Conservation (phyloP, 176 grass and related monocot genomes). For the Bonia amplexicaulis region DNA sequence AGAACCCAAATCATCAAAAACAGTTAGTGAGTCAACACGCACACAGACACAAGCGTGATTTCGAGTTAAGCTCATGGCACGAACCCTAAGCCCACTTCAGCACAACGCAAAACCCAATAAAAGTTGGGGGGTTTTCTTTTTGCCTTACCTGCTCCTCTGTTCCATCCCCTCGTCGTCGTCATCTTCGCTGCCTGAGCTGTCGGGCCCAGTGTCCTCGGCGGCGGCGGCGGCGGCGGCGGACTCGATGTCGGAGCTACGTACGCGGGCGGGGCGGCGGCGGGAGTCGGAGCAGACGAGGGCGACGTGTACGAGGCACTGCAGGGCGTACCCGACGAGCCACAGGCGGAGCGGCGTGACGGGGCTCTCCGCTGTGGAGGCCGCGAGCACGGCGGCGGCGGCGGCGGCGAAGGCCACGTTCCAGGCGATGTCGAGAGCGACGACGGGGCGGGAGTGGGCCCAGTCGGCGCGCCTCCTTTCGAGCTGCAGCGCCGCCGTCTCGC, state of each 20-base stretch:
- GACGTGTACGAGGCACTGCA: conserved; percentile 86
- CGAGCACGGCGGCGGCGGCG: conserved; percentile 53
- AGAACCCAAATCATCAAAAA: conserved; percentile 4
- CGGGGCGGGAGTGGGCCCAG: conserved; percentile 76
- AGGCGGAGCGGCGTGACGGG: conserved; percentile 66
- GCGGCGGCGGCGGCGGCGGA: neutral
- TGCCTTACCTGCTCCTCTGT: conserved; percentile 36
- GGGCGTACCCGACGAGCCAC: conserved; percentile 70
- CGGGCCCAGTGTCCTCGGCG: neutral
- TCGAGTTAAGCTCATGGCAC: neutral
- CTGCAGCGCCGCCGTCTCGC: too few relatives aligned
- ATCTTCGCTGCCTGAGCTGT: conserved; percentile 31
- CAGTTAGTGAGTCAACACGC: neutral
- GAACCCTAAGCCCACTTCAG: conserved; percentile 25
- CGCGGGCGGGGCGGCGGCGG: neutral
- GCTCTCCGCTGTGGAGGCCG: conserved; percentile 47
- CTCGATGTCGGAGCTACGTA: conserved; percentile 26
- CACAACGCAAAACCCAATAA: neutral
- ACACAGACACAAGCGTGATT: neutral
- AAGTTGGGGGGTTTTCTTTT: conserved; percentile 7
- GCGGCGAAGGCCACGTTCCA: conserved; percentile 85
- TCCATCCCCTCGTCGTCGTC: conserved; percentile 29
- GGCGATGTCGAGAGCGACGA: conserved; percentile 70
- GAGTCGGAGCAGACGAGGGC: conserved; percentile 56
- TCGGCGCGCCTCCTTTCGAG: conserved; percentile 49